These are phyloP conservation scores for Dictyostelium firmibasis DNA, from an alignment of 78 protist species.

Conservation along the genomic window DNA sequence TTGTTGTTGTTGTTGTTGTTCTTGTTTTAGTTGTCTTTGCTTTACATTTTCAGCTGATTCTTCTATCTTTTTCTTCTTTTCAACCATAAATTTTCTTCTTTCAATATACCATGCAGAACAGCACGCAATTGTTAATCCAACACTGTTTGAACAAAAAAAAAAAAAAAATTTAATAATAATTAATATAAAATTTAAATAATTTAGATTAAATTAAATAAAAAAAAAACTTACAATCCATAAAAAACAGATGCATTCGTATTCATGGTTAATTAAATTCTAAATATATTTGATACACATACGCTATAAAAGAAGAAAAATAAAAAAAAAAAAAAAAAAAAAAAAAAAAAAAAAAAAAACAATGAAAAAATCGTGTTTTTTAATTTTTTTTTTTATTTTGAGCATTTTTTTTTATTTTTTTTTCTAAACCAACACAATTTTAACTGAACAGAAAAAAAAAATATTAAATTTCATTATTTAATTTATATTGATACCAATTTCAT, in stretches of 20 bases:
- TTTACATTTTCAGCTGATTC: not conserved
- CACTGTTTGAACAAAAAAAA: not conserved
- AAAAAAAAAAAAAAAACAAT: too few species aligned
- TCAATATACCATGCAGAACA: conserved; percentile 14
- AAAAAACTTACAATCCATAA: not conserved
- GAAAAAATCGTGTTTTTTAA: too few species aligned
- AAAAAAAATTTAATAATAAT: not conserved
- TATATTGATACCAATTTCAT: not conserved
- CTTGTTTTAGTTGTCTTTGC: not conserved
- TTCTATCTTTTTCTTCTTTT: conserved; percentile 17
- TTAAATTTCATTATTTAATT: not conserved
- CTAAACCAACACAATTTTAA: too few species aligned
- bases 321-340: too few species aligned
- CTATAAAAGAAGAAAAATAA: too few species aligned
- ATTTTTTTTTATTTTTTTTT: too few species aligned
- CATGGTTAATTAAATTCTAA: not conserved
- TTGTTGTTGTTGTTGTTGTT: not conserved
- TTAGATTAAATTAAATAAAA: too few species aligned
- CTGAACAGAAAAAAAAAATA: not conserved
- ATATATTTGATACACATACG: too few species aligned
- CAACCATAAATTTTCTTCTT: conserved; percentile 30
- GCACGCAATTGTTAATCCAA: conserved; percentile 1
- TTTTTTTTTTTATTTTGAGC: too few species aligned
- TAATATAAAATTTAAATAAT: not conserved
- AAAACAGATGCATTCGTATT: not conserved